A percentile compares a stretch with the other conserved stretches of the same genome.
Conservation (phyloP, 2,329 filamentous ascomycete species). For the Aureobasidium sp. region DNA sequence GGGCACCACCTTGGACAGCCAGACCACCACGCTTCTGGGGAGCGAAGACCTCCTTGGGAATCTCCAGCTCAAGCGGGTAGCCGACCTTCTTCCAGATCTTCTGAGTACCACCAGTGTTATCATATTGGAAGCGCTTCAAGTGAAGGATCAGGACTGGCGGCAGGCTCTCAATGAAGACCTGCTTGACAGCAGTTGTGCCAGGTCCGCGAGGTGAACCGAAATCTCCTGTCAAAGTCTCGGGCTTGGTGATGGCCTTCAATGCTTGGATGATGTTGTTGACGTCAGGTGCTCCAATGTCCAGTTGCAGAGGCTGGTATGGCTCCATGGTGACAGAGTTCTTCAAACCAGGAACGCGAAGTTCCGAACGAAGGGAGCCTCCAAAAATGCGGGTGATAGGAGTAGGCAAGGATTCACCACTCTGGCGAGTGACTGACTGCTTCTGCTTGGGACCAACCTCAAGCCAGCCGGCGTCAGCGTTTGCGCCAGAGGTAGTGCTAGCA, state of each 20-base stretch:
- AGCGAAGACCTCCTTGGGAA: constrained; percentile 83
- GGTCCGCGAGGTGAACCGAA: constrained; percentile 73
- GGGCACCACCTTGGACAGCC: constrained; percentile 59
- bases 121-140: constrained; percentile 95
- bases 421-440: constrained; percentile 75
- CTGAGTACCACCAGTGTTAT: constrained; percentile 77
- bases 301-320: constrained; percentile 86
- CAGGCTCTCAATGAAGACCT: constrained; percentile 86
- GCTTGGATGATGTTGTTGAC: constrained; percentile 90
- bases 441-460: constrained; percentile 91
- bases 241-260: constrained; percentile 71
- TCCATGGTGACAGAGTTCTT: constrained; percentile 90
- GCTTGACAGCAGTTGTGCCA: constrained; percentile 76
- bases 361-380: constrained; percentile 81
- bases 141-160: constrained; percentile 91
- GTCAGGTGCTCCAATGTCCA: constrained; percentile 84
- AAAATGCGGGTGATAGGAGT: constrained; percentile 94
- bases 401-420: constrained; percentile 57
- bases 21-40: constrained; percentile 63
- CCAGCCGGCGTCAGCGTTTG: constrained; percentile 62
- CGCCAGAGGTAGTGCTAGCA: constrained; percentile 32
- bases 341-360: constrained; percentile 76
- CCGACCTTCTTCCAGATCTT: constrained; percentile 99
- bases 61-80: constrained; percentile 89
- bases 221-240: constrained; percentile 78